Conservation (phyloP, 1,284 basidiomycete genomes). For the Austropuccinia psidii region DNA sequence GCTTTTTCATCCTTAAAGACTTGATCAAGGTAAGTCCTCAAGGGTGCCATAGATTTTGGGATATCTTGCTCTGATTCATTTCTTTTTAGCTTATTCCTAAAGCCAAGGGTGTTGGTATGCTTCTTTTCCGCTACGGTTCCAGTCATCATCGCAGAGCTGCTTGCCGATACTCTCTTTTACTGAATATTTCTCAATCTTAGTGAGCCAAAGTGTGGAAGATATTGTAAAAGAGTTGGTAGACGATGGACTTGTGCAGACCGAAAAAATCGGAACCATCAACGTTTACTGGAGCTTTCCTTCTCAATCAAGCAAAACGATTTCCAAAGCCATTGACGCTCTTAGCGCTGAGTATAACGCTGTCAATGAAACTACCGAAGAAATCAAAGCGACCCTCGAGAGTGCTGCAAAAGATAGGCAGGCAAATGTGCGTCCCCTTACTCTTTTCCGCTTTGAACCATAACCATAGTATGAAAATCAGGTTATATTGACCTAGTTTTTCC, state of each 20-base stretch:
- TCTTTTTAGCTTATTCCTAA: constrained; percentile 17
- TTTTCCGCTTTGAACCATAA: neutral
- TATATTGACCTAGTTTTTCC: neutral
- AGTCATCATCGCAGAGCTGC: neutral
- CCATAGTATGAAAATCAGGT: neutral
- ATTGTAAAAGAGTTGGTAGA: constrained; percentile 31
- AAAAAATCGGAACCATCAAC: constrained; percentile 33
- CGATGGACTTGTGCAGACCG: constrained; percentile 21
- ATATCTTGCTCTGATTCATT: neutral
- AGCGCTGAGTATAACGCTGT: neutral
- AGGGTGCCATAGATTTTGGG: neutral
- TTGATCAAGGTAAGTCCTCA: constrained; percentile 14
- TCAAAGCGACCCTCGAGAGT: constrained; percentile 2
- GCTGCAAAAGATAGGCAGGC: neutral
- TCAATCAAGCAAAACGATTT: neutral
- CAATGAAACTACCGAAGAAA: neutral
- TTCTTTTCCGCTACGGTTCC: neutral
- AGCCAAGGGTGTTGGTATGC: constrained; percentile 32
- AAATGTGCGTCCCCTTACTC: neutral
- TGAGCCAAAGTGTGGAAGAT: constrained; percentile 35
- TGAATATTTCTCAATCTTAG: neutral
- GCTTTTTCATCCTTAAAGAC: constrained; percentile 29
- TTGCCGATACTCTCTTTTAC: neutral
- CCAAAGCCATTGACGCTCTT: neutral
- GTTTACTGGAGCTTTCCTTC: constrained; percentile 35